phyloP scores from a whole-genome alignment of 1,284 basidiomycete genomes.

The Cryptococcus depauperatus region DNA sequence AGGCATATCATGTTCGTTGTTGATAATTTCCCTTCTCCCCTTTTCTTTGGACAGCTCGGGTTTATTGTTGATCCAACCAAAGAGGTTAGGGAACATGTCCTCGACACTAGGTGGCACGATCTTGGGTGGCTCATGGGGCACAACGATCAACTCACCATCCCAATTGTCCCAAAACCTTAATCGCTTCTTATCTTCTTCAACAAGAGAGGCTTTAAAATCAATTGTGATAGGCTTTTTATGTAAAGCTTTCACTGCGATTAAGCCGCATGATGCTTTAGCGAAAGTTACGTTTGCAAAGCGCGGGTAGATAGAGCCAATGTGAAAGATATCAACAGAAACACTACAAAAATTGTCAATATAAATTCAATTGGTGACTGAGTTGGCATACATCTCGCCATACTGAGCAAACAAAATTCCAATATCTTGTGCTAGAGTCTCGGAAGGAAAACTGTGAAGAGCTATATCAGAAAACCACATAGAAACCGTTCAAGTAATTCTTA shows the following conservation, averaged over 20 bases:
- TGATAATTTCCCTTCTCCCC: too few relatives aligned
- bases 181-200: slow-evolving; percentile 23
- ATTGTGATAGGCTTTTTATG: slow-evolving; percentile 24
- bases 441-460: slow-evolving; percentile 33
- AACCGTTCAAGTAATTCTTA: slow-evolving; percentile 15
- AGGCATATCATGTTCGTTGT: too few relatives aligned
- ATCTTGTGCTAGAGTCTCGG: slow-evolving; percentile 35
- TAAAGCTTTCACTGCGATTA: slow-evolving; percentile 27
- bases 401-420: slow-evolving; percentile 43
- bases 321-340: slow-evolving; percentile 42
- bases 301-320: slow-evolving; percentile 31
- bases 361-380: not conserved
- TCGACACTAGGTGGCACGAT: slow-evolving; percentile 32
- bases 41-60: slow-evolving; percentile 1
- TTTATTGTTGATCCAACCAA: slow-evolving; percentile 33
- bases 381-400: slow-evolving; percentile 38
- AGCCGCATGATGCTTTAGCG: slow-evolving; percentile 19
- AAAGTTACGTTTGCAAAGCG: slow-evolving; percentile 42
- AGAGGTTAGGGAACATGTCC: slow-evolving; percentile 30
- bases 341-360: slow-evolving; percentile 21
- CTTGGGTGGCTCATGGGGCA: slow-evolving; percentile 29
- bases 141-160: slow-evolving; percentile 31
- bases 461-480: not conserved
- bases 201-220: slow-evolving; percentile 28
- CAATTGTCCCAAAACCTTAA: slow-evolving; percentile 36